Evolutionary conservation across 495 filamentous ascomycete genomes (phyloP).

Genomic region (Penicillium roqueforti): DNA sequence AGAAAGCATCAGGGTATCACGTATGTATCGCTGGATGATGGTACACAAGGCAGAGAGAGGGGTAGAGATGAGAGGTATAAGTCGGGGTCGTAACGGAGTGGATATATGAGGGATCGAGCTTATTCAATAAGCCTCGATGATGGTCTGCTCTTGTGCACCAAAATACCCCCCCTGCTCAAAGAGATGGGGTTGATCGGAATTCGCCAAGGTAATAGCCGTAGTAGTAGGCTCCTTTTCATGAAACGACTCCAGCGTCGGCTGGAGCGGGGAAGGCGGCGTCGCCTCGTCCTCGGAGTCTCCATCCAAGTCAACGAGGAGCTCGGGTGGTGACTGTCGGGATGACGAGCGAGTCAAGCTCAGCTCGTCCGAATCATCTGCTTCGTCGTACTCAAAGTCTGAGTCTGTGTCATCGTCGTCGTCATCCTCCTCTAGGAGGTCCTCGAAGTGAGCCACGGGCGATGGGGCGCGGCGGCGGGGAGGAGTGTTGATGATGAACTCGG

Average conservation of each 20-base stretch:
- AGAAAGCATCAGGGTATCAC: constrained; percentile 28
- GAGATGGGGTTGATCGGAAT: constrained; percentile 40
- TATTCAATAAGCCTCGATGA: constrained; percentile 43
- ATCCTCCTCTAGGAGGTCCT: constrained; percentile 45
- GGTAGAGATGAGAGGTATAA: not conserved
- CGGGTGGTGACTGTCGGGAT: constrained; percentile 71
- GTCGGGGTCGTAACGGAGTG: not conserved
- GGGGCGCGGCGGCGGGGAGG: constrained; percentile 38
- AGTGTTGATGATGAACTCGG: constrained; percentile 37
- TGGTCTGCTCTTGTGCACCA: constrained; percentile 45
- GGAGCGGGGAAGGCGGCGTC: constrained; percentile 81
- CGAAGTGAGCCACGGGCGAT: constrained; percentile 35
- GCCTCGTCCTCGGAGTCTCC: constrained; percentile 70
- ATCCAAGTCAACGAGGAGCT: constrained; percentile 65
- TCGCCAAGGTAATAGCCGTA: constrained; percentile 45
- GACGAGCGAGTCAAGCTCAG: constrained; percentile 70
- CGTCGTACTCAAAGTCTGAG: constrained; percentile 57
- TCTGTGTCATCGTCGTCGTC: constrained; percentile 51
- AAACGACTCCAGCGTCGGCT: constrained; percentile 61
- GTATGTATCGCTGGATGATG: constrained; percentile 20
- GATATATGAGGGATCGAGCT: not conserved
- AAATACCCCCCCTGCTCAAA: constrained; percentile 61
- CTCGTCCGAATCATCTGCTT: constrained; percentile 58
- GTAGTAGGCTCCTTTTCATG: constrained; percentile 61
- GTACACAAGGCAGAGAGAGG: constrained; percentile 20